phyloP scores from a whole-genome alignment of 2,329 filamentous ascomycete genomes.

The Monosporascus sp. region DNA sequence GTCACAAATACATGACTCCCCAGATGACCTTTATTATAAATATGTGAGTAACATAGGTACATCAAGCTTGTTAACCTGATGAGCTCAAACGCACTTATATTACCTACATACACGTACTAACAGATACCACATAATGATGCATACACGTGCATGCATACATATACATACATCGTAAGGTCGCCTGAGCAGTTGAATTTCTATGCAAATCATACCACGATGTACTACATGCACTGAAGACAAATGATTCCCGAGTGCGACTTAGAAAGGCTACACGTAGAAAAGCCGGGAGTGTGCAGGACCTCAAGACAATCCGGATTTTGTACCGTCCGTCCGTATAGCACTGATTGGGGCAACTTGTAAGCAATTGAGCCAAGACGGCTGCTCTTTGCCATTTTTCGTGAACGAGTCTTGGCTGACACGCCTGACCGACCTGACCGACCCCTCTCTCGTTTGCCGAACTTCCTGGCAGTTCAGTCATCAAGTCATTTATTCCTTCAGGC shows the following conservation, averaged over 20 bases:
- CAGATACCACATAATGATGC: background rate
- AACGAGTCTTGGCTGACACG: too few species aligned
- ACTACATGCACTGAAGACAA: too few species aligned
- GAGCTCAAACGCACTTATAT: background rate
- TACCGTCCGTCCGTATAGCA: background rate
- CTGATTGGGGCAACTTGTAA: background rate
- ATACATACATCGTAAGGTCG: background rate
- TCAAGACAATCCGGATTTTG: background rate
- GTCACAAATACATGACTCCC: too few species aligned
- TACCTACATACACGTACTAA: background rate
- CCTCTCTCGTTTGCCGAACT: too few species aligned
- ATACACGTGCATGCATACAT: background rate
- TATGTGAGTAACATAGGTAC: background rate
- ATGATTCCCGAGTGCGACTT: too few species aligned
- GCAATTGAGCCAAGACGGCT: background rate
- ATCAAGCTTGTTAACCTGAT: too few species aligned
- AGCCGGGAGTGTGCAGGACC: background rate
- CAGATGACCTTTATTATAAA: too few species aligned
- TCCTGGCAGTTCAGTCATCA: too few species aligned
- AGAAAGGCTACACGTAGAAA: background rate
- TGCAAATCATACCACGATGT: too few species aligned
- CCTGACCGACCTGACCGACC: too few species aligned
- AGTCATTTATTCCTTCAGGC: too few species aligned
- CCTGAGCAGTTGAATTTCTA: too few species aligned
- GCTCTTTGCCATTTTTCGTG: background rate